phyloP scores from a whole-genome alignment of 2,329 filamentous ascomycete species.

The Fusarium sp. region DNA sequence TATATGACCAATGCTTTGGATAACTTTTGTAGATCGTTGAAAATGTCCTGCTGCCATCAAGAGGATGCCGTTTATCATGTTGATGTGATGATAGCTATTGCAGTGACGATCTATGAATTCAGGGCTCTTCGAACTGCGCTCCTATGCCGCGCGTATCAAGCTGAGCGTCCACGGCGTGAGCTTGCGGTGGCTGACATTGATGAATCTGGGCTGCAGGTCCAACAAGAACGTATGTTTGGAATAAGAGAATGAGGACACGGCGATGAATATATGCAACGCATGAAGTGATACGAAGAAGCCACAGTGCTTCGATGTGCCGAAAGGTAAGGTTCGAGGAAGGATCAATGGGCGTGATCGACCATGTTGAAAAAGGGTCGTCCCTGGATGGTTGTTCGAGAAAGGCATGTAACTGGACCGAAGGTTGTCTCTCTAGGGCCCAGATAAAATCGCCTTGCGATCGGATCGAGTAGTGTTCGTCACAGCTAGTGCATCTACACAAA shows the following conservation, averaged over 20 bases:
- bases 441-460: background rate
- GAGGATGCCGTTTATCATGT: background rate
- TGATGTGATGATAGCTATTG: background rate
- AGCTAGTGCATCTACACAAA: background rate
- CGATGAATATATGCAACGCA: background rate
- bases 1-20: background rate
- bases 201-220: background rate
- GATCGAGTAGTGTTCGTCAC: background rate
- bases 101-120: background rate
- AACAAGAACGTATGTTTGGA: background rate
- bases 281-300: background rate
- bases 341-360: background rate
- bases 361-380: conserved; percentile 5
- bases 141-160: background rate
- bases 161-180: background rate
- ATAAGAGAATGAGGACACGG: background rate
- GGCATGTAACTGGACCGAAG: background rate
- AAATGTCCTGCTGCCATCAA: background rate
- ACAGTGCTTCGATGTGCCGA: background rate
- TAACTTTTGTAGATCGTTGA: background rate
- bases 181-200: background rate
- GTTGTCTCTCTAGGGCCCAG: background rate
- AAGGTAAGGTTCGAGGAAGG: background rate
- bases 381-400: background rate
- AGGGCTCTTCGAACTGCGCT: background rate